Evolutionary conservation across 2,329 filamentous ascomycete species (phyloP), one percentile per base, ranked within the genome.

Genomic region (Cercospora sesami): DNA sequence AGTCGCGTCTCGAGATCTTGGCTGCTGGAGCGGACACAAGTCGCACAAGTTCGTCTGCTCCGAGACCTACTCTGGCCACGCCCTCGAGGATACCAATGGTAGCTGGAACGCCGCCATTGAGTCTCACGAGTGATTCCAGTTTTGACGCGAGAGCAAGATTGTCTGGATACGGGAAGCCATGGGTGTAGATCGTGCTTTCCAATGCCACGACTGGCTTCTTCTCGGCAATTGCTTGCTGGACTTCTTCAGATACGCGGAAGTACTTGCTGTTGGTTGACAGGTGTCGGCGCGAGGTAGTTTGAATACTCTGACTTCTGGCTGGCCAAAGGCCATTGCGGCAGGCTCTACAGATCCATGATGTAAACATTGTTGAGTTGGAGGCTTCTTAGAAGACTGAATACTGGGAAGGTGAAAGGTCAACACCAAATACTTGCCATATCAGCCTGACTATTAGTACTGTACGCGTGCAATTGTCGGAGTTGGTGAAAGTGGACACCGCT

Each of bases 111-210:
- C 86, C 93, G 45, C 95, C 95, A 79, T 93, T 87, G 48, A 85
- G 83, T 57, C 95, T 90, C 60, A 98, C 91, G 48, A 96, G 85
- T 12, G 89, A 88, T 76, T 97, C 92, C 68, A 98, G 87, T 58
- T 90, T 86, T 36, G 88, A 86, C n/a, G 92, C 92, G 14, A 99
- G 84, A 23, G 91, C 89, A 48, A 90, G 81, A 73, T 91, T 92
- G 30, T 90, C 86, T 0, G 90, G 90, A 73, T 90, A 90, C 2
- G 90, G 89, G 71, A 89, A 91, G 67, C 89, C 88, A 81, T 99
- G 95, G 1, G 95, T 99, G 80, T 99, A 98, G 74, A 99, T 98
- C 4, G 95, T 97, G 1, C 92, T 93, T 80, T 99, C 95, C 4
- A 99, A 85, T 16, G 94, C 95, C 10, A 99, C 94, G 4, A 99